phyloP scores from a whole-genome alignment of 345 rosid genomes.

The Eucalyptus viminalis region DNA sequence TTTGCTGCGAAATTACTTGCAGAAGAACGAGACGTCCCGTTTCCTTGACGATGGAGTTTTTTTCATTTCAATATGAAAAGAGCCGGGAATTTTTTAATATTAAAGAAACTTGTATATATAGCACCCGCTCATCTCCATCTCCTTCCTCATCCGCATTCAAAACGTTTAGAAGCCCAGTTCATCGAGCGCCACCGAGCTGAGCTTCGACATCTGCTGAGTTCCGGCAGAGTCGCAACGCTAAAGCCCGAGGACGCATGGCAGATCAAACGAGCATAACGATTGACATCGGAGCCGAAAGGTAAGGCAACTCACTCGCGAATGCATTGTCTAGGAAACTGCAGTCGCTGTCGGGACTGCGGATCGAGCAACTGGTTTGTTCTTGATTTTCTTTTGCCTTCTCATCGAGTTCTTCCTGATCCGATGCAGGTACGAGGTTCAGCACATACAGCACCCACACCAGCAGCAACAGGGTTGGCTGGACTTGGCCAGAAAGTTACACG shows the following conservation, averaged over 20 bases:
- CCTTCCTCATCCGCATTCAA: neutral
- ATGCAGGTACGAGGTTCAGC: neutral
- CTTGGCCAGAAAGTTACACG: neutral
- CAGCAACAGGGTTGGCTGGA: neutral
- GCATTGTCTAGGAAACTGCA: too few relatives aligned
- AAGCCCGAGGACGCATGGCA: neutral
- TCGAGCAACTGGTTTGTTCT: neutral
- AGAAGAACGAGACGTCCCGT: neutral
- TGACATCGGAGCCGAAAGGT: neutral
- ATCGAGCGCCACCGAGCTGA: neutral
- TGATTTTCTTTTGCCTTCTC: accelerated
- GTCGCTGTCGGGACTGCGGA: neutral
- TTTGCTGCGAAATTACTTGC: neutral
- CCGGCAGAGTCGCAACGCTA: accelerated
- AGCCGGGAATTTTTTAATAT: neutral
- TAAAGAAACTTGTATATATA: neutral
- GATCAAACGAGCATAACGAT: accelerated
- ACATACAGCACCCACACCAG: neutral
- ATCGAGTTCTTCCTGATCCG: neutral
- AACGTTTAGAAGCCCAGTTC: neutral
- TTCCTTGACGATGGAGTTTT: neutral
- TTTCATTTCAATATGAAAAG: neutral
- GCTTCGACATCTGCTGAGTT: neutral
- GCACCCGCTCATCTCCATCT: accelerated
- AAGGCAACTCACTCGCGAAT: neutral